Conservation (phyloP, 179 eudicot genomes). For the Silene noctiflora region DNA sequence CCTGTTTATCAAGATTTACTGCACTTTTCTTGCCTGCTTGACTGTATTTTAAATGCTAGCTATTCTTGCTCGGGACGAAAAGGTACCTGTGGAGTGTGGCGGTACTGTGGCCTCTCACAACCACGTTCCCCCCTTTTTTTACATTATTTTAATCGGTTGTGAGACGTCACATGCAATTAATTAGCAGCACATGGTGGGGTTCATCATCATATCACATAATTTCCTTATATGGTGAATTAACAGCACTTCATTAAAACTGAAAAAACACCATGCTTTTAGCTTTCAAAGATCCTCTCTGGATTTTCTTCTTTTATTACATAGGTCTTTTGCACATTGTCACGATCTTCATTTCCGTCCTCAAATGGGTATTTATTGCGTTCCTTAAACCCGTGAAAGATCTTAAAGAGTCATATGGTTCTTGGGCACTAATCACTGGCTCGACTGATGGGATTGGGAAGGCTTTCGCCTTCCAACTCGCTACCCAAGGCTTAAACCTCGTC, state of each 20-base stretch:
- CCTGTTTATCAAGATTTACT: too few species aligned
- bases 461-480: slow-evolving; percentile 50
- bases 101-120: too few species aligned
- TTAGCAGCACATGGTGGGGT: too few species aligned
- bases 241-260: neutral
- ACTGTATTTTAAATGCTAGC: too few species aligned
- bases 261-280: neutral
- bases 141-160: too few species aligned
- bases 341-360: slow-evolving; percentile 25
- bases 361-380: slow-evolving; percentile 37
- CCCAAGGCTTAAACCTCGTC: slow-evolving; percentile 45
- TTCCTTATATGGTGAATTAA: too few species aligned
- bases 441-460: slow-evolving; percentile 68
- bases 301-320: slow-evolving; percentile 26
- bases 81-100: too few species aligned
- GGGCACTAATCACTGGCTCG: slow-evolving; percentile 64
- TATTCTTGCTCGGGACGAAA: too few species aligned
- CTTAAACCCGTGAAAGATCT: slow-evolving; percentile 48
- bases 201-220: too few species aligned
- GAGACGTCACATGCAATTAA: too few species aligned
- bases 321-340: slow-evolving; percentile 41
- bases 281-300: slow-evolving; percentile 22
- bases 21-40: too few species aligned
- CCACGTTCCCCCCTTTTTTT: too few species aligned
- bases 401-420: slow-evolving; percentile 41